These are phyloP conservation scores for Mycena metata DNA, from an alignment of 768 basidiomycete species.

Conservation along the genomic window DNA sequence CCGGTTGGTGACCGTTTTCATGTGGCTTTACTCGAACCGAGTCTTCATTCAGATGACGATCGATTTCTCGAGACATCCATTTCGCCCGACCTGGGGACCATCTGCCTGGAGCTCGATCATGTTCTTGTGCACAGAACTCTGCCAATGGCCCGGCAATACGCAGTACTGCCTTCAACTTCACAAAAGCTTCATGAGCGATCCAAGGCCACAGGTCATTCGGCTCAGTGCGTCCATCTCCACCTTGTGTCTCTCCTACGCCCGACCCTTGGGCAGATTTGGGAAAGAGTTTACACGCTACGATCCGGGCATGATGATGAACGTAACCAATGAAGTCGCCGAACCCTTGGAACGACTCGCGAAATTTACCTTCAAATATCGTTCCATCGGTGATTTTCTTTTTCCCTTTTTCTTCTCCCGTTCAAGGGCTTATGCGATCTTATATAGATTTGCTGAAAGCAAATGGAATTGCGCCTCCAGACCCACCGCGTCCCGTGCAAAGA, in stretches of 20 bases:
- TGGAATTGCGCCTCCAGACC: constrained; percentile 5
- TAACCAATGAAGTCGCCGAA: neutral
- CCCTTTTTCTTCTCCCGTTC: no score
- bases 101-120: neutral
- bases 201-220: constrained; percentile 10
- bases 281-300: no score
- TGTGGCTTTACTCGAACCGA: neutral
- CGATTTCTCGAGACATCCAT: neutral
- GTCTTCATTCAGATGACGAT: constrained; percentile 5
- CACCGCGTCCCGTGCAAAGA: neutral
- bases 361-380: constrained; percentile 11
- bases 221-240: neutral
- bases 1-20: neutral
- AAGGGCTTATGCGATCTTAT: neutral
- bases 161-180: neutral
- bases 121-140: neutral
- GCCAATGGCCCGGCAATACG: neutral
- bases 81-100: constrained; percentile 12
- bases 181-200: constrained; percentile 15
- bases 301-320: no score
- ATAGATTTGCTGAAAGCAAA: constrained; percentile 3
- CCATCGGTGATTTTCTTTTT: neutral
- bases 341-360: neutral
- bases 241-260: neutral
- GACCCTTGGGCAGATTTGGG: neutral